These are phyloP conservation scores for Lachancea dasiensis DNA, from an alignment of 805 yeast species.

Conservation along the genomic window DNA sequence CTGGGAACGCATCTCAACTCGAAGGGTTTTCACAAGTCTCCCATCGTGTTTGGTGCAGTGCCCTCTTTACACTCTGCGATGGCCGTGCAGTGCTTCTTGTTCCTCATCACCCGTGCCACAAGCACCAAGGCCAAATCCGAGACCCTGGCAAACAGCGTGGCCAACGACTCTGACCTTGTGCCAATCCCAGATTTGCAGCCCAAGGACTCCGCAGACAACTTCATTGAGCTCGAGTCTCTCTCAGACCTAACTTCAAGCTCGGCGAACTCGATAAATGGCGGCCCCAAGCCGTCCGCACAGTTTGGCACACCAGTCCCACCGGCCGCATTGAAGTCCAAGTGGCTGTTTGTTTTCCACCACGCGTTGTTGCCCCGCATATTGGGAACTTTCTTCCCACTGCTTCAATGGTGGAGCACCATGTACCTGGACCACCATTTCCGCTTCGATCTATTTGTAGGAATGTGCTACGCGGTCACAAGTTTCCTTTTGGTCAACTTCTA, in stretches of 20 bases:
- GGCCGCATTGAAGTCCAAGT: slow-evolving; percentile 8
- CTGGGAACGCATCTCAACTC: slow-evolving; percentile 56
- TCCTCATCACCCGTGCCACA: slow-evolving; percentile 36
- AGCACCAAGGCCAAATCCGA: slow-evolving; percentile 16
- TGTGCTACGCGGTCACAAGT: slow-evolving; percentile 43
- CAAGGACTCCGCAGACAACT: neutral
- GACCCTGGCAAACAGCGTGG: neutral
- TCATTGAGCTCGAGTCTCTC: slow-evolving; percentile 5
- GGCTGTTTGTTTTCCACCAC: slow-evolving; percentile 24
- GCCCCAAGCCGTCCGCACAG: neutral
- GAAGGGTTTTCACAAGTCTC: slow-evolving; percentile 58
- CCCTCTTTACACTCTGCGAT: slow-evolving; percentile 62
- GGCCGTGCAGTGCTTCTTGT: slow-evolving; percentile 46
- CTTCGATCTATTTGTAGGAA: slow-evolving; percentile 52
- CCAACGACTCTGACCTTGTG: neutral
- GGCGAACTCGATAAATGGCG: too few relatives aligned
- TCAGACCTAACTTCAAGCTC: too few relatives aligned
- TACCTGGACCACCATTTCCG: slow-evolving; percentile 71
- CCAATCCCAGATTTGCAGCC: neutral
- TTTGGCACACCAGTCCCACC: slow-evolving; percentile 2
- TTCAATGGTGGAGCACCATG: slow-evolving; percentile 74
- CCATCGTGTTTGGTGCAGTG: slow-evolving; percentile 63
- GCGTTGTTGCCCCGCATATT: slow-evolving; percentile 29
- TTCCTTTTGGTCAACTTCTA: slow-evolving; percentile 39
- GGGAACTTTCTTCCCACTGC: slow-evolving; percentile 39